phyloP scores from a whole-genome alignment of 305 asterid genomes.

The Andrographis paniculata region DNA sequence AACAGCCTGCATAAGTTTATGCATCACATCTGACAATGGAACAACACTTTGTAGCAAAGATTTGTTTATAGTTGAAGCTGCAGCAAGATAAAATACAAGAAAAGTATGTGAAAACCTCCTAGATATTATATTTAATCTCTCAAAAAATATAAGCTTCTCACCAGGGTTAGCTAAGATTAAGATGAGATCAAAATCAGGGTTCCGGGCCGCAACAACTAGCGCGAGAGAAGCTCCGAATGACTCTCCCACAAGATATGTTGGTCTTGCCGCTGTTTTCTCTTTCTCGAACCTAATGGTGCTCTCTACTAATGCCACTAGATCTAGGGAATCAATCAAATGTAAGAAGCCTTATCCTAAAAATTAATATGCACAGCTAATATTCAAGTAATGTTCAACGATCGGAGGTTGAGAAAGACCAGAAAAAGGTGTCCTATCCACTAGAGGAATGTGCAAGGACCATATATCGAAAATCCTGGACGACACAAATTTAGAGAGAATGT shows the following conservation, averaged over 20 bases:
- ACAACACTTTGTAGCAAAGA: too few relatives aligned
- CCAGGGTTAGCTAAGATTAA: conserved; percentile 83
- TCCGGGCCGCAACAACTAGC: conserved; percentile 74
- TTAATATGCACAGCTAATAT: not conserved
- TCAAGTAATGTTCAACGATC: conserved; percentile 1
- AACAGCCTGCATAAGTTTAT: too few relatives aligned
- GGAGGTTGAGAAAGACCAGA: conserved; percentile 44
- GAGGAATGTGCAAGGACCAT: conserved; percentile 87
- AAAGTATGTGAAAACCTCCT: too few relatives aligned
- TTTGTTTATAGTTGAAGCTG: too few relatives aligned
- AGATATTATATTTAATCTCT: too few relatives aligned
- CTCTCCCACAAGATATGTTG: conserved; percentile 73
- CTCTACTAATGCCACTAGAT: conserved; percentile 61
- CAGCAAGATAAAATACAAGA: too few relatives aligned
- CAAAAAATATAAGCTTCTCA: not conserved
- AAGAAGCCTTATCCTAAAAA: not conserved
- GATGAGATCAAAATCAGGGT: conserved; percentile 53
- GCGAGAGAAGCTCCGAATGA: conserved; percentile 80
- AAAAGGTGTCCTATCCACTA: conserved; percentile 56
- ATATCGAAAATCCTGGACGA: conserved; percentile 50
- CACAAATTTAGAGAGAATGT: not conserved
- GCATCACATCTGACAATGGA: too few relatives aligned
- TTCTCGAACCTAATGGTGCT: conserved; percentile 43
- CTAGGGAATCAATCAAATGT: conserved; percentile 21
- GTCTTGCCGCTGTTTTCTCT: conserved; percentile 37